Base-by-base conservation (phyloP, 495 filamentous ascomycete species). In the Aspergillus baeticus region DNA sequence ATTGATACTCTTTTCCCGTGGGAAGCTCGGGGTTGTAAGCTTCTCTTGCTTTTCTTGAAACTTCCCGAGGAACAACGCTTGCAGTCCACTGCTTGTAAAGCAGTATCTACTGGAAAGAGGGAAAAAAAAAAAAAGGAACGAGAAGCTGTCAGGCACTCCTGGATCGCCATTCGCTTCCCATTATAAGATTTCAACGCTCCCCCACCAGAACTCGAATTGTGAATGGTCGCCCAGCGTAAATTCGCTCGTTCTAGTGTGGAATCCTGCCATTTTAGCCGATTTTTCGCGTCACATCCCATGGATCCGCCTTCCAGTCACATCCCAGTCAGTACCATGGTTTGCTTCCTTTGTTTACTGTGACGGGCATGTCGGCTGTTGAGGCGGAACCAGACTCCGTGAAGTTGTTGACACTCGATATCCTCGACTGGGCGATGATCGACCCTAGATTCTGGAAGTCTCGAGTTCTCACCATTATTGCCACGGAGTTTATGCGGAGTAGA, bases 91-190 rank as follows among this genome's bases (percentile, higher is more conserved):
- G 26, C 14, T 2, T 31, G 43, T 10, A 17, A 22, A 21, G 39
- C 10, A 10, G 39, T 5, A 11, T 29, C 3, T 6, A 35, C 26
- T 13, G 5, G 2, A 18, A 21, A 20, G 10, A 3, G 14, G 39
- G 29, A 29, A 31, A 45, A 45, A 14, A 45, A 5, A 15, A 29
- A 15, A 31, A 15, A 4, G 8, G 15, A 35, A 35, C 13, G 44
- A 35, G 43, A 41, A 60, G 26, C 26, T 45, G 53, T 56, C 53
- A 60, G 58, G 58, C 34, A 56, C 51, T 37, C 43, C 61, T 31
- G 38, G 61, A 63, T 63, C 61, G 50, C 57, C 61, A 63, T 63
- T 63, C 61, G 61, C 61, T 58, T 45, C 42, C 42, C 14, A 4
- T 45, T 3, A n/a, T 55, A 60, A 37, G 31, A 29, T 41, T 55